Base-by-base conservation (phyloP, 2,329 filamentous ascomycete genomes). In the Trichoderma endophyticum region DNA sequence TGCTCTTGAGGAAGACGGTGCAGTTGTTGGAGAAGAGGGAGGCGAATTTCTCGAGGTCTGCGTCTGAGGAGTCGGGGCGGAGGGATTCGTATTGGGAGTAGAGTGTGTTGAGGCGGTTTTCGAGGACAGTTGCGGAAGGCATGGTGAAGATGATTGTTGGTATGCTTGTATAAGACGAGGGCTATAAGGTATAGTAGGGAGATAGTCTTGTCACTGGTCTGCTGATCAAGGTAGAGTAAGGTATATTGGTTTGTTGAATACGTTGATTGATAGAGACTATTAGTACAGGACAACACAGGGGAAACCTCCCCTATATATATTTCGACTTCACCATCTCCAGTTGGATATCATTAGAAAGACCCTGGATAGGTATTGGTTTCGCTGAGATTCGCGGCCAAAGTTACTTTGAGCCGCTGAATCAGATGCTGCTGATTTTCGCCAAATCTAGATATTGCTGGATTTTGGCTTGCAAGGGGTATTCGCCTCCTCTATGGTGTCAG, bases 21-120 rank as follows among this genome's bases (percentile, higher is more conserved):
- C 66, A 69, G 66, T 60, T 43, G n/a, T 48, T 5, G 18, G 66
- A 34, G 36, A 69, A 69, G 66, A 51, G 43, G n/a, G 66, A 34
- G 8, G 66, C 66, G n/a, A 69, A 60, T 6, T 34, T 14, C 14
- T 61, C 28, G 7, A 69, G n/a, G n/a, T 60, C 66, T 14, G 18
- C 4, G 28, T 48, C 34, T 12, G 66, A 24, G 14, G 66, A 69
- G n/a, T 34, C 8, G 12, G 66, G 56, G 11, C 36, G 36, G 9
- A 69, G 56, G 34, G 32, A 18, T 34, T 43, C 39, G 36, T 43
- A 39, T 21, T 60, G 36, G 56, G 34, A 18, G 66, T 60, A 69
- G 56, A 69, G n/a, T 5, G 36, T 30, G n/a, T 60, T 21, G 34
- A 69, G 56, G 30, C 64, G 64, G 18, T 5, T 30, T 34, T 69